A percentile compares a stretch with the other conserved stretches of the same genome.
Conservation (phyloP, 331 rosid genomes). For the Malus hybrid region DNA sequence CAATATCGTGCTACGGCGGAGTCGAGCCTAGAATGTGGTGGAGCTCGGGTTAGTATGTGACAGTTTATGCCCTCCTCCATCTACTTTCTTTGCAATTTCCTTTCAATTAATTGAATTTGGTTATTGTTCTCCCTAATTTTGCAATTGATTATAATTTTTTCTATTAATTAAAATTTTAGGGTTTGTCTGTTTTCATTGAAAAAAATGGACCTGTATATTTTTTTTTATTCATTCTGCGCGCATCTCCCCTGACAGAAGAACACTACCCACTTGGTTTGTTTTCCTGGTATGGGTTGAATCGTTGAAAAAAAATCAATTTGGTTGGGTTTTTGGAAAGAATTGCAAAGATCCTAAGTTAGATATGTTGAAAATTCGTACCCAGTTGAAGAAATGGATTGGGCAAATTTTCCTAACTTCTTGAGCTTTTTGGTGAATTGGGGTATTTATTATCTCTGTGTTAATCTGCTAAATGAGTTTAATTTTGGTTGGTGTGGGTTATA, state of each 20-base stretch:
- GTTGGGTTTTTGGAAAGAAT: background rate
- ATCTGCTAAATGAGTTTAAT: too few relatives aligned
- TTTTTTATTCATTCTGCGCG: background rate
- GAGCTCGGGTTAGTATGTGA: too few relatives aligned
- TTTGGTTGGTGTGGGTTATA: too few relatives aligned
- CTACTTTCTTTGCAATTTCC: too few relatives aligned
- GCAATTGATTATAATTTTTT: background rate
- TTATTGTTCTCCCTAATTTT: background rate
- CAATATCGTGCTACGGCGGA: too few relatives aligned
- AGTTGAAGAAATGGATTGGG: too few relatives aligned
- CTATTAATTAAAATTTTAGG: background rate
- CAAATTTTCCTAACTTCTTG: too few relatives aligned
- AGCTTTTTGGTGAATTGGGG: too few relatives aligned
- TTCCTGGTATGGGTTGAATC: background rate
- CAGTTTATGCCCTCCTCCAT: too few relatives aligned
- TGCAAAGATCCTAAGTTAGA: background rate
- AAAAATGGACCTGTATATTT: too few relatives aligned
- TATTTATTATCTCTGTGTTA: too few relatives aligned
- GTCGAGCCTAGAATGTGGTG: too few relatives aligned
- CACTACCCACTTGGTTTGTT: background rate
- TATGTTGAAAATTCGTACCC: background rate
- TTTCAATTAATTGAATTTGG: background rate
- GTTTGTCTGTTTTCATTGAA: background rate
- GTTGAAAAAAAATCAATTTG: background rate
- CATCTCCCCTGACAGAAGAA: background rate